phyloP scores from a whole-genome alignment of 1,284 basidiomycete species.

The Athelia sp. region DNA sequence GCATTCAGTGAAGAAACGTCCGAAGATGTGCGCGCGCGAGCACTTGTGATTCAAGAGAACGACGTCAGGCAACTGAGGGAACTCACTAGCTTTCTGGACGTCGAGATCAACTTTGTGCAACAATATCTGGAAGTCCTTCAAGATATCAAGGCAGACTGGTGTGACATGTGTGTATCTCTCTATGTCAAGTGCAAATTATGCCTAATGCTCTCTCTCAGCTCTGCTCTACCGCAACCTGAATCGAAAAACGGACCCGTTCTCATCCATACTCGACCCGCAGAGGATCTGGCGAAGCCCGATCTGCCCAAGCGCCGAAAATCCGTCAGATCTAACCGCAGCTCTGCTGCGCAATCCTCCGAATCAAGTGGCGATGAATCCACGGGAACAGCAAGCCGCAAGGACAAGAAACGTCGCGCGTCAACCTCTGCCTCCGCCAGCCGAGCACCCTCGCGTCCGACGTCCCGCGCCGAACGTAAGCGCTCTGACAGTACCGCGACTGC shows the following conservation, averaged over 20 bases:
- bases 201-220: too few relatives aligned
- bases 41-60: slow-evolving; percentile 73
- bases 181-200: too few relatives aligned
- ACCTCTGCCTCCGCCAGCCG: slow-evolving; percentile 30
- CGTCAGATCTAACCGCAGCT: slow-evolving; percentile 3
- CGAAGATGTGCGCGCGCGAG: slow-evolving; percentile 72
- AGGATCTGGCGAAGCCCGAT: slow-evolving; percentile 9
- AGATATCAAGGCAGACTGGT: slow-evolving; percentile 65
- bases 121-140: slow-evolving; percentile 66
- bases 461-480: slow-evolving; percentile 53
- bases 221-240: too few relatives aligned
- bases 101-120: slow-evolving; percentile 69
- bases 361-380: slow-evolving; percentile 12
- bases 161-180: slow-evolving; percentile 49
- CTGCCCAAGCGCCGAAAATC: not conserved
- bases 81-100: slow-evolving; percentile 63
- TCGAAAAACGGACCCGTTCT: slow-evolving; percentile 8
- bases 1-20: slow-evolving; percentile 68
- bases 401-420: slow-evolving; percentile 18
- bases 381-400: slow-evolving; percentile 22
- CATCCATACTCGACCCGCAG: slow-evolving; percentile 4
- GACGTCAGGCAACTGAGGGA: slow-evolving; percentile 68
- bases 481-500: slow-evolving; percentile 24
- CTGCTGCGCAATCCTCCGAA: slow-evolving; percentile 5
- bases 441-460: slow-evolving; percentile 46